These are phyloP conservation scores for Diversispora eburnea DNA, from an alignment of 192 early-diverging fungal species.

Conservation along the genomic window DNA sequence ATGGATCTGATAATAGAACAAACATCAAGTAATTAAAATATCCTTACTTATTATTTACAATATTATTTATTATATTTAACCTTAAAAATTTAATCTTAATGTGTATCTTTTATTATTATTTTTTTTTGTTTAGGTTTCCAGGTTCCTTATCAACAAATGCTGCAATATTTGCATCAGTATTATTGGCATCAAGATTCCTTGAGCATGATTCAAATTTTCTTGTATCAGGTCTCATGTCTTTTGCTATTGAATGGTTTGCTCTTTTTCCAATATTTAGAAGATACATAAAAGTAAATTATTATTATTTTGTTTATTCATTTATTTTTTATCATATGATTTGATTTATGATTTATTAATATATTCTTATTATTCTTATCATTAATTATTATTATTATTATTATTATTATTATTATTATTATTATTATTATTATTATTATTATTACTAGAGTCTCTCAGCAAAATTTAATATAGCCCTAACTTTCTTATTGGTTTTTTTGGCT, in stretches of 20 bases:
- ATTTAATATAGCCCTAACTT: constrained; percentile 53
- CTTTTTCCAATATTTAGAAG: constrained; percentile 91
- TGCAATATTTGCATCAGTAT: constrained; percentile 89
- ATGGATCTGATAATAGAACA: constrained; percentile 48
- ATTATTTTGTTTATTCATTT: constrained; percentile 14
- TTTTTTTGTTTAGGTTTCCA: constrained; percentile 62
- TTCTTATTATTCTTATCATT: too few species aligned
- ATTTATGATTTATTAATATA: background rate
- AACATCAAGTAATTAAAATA: constrained; percentile 48
- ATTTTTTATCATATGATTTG: background rate
- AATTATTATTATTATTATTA: too few species aligned
- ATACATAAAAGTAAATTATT: constrained; percentile 58
- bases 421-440: background rate
- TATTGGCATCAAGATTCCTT: constrained; percentile 79
- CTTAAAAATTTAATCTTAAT: constrained; percentile 4
- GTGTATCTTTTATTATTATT: constrained; percentile 32
- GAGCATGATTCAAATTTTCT: constrained; percentile 59
- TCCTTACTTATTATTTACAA: too few species aligned
- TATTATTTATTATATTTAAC: background rate
- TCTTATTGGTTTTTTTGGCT: constrained; percentile 57
- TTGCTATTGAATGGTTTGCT: constrained; percentile 90
- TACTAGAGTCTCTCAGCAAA: constrained; percentile 35
- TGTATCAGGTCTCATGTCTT: constrained; percentile 83
- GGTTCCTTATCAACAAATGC: constrained; percentile 97
- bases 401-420: constrained; percentile 18